A percentile compares a stretch with the other conserved stretches of the same genome.
phyloP scores from a whole-genome alignment of 164 flowering plant genomes.

The Magnolia officinalis region DNA sequence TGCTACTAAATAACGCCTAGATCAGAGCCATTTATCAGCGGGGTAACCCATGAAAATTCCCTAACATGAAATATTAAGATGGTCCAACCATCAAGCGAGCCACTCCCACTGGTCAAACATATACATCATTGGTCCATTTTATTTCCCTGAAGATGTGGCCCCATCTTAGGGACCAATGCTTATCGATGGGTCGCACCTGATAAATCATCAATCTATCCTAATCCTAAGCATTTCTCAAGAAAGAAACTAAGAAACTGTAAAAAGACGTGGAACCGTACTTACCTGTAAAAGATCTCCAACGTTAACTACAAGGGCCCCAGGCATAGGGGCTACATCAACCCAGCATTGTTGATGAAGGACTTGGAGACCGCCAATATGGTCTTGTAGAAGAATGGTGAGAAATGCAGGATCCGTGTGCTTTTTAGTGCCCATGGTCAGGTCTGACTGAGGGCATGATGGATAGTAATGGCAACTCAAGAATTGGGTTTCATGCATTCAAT shows the following conservation, averaged over 20 bases:
- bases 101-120: no score
- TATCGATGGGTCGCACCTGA: no score
- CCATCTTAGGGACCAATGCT: no score
- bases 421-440: constrained; percentile 16
- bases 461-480: constrained; percentile 16
- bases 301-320: constrained; percentile 24
- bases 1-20: no score
- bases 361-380: constrained; percentile 27
- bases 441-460: constrained; percentile 33
- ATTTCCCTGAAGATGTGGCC: no score
- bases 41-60: no score
- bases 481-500: constrained; percentile 20
- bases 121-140: no score
- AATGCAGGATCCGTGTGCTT: constrained; percentile 30
- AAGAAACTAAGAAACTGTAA: not conserved
- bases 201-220: no score
- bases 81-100: no score
- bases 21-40: no score
- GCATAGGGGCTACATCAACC: constrained; percentile 22
- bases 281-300: constrained; percentile 27
- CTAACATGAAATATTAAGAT: no score
- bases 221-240: no score
- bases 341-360: constrained; percentile 19
- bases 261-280: not conserved
- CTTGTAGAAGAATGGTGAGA: constrained; percentile 29